Evolutionary conservation across 2,329 filamentous ascomycete genomes (phyloP).

Genomic region (Phialemoniopsis sp.): DNA sequence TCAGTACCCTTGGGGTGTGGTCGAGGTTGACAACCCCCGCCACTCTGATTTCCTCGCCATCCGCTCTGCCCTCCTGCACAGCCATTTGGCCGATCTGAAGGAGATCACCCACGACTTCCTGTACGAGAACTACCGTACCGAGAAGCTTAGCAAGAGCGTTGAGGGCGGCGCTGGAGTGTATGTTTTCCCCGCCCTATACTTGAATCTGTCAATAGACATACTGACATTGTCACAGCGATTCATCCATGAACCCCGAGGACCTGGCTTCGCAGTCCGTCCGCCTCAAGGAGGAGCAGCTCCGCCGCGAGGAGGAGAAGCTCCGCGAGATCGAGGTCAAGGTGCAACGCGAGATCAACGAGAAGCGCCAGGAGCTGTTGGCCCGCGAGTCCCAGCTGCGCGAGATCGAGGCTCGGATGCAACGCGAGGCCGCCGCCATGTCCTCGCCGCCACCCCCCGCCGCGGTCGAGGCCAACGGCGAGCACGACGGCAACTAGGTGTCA

Average conservation of each 20-base stretch:
- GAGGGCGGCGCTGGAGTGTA: slow-evolving; percentile 86
- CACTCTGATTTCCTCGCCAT: slow-evolving; percentile 99
- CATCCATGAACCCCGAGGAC: slow-evolving; percentile 96
- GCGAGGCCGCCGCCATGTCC: slow-evolving; percentile 60
- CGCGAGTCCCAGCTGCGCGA: slow-evolving; percentile 98
- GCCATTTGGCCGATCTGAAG: slow-evolving; percentile 96
- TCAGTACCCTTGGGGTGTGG: slow-evolving; percentile 98
- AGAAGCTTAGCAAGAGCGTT: slow-evolving; percentile 99
- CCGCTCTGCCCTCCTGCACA: slow-evolving; percentile 92
- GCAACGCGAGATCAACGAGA: slow-evolving; percentile 99
- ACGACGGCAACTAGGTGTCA: slow-evolving; percentile 41
- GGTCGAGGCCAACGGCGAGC: slow-evolving; percentile 51
- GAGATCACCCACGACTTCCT: slow-evolving; percentile 99
- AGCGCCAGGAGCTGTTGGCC: slow-evolving; percentile 95
- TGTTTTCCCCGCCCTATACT: slow-evolving; percentile 35
- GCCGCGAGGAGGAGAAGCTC: slow-evolving; percentile 98
- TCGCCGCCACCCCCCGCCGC: slow-evolving; percentile 23
- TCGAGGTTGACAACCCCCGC: slow-evolving; percentile 98
- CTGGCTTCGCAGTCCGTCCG: slow-evolving; percentile 95
- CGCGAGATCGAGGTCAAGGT: slow-evolving; percentile 99
- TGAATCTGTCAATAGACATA: background rate
- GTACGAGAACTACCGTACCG: slow-evolving; percentile 99
- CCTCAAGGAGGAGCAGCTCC: slow-evolving; percentile 98
- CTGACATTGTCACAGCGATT: slow-evolving; percentile 53
- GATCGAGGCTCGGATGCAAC: slow-evolving; percentile 96